Base-by-base conservation (phyloP, 108 stramenopile species). In the Nitzschia sp. region DNA sequence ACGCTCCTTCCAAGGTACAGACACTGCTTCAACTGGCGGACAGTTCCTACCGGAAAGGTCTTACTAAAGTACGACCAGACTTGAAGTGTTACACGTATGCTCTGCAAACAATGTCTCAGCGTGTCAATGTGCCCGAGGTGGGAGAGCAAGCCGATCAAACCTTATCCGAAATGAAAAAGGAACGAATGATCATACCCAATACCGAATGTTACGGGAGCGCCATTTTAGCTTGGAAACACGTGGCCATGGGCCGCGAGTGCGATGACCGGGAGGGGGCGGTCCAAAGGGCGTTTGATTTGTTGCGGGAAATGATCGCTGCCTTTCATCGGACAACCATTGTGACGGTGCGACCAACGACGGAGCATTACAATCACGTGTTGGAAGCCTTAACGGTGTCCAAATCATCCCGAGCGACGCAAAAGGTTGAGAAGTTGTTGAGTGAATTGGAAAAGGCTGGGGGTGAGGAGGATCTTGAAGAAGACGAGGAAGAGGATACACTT, bases 321-420 rank as follows among this genome's bases (percentile, higher is more conserved):
- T 72, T 71, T 36, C 81, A 87, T 62, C 81, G 88, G 23, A 86
- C 83, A 17, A 85, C 85, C 27, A 66, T 63, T n/a, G 64, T 78
- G 2, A 29, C 66, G 4, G 65, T 93, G 9, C 74, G 72, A 57
- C 79, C 83, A 36, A 64, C 82, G 3, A 81, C 84, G 0, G 46
- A 46, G 53, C 72, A 83, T 9, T 90, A 90, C 68, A 93, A 86
- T 55, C 68, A 87, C 71, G 92, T 87, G 2, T 77, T 93, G 58
- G 85, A 86, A 54, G 88, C 91, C 9, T 67, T 88, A 71, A 60
- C 78, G 17, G 66, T 77, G 9, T 68, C 76, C 15, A 72, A 68
- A 54, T 77, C 36, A n/a, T 49, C 62, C 9, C 48, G 53, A 26
- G 77, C 75, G 3, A 72, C 80, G 18, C 59, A 66, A 24, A 17